phyloP scores from a whole-genome alignment of 1,139 yeast species.

The Blastobotrys indianensis region DNA sequence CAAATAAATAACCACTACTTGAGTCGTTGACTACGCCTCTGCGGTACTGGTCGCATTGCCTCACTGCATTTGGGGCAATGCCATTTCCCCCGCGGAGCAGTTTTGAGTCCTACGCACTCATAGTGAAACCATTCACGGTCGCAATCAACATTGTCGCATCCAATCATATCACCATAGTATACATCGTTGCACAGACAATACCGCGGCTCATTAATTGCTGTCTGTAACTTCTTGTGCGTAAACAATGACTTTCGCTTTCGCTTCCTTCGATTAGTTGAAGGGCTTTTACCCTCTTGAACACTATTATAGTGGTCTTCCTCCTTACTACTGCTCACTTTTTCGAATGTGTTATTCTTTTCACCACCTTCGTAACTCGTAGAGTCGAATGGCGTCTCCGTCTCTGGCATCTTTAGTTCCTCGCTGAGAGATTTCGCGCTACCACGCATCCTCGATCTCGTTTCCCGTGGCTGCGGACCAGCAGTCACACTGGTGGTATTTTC shows the following conservation, averaged over 20 bases:
- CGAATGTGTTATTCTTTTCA: no score
- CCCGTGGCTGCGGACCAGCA: neutral
- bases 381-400: no score
- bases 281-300: neutral
- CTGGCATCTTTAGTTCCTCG: neutral
- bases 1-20: no score
- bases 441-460: constrained; percentile 3
- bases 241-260: neutral
- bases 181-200: constrained; percentile 79
- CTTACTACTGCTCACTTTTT: neutral
- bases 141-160: constrained; percentile 77
- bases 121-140: constrained; percentile 76
- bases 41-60: neutral
- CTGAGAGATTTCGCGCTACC: neutral
- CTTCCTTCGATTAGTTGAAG: neutral
- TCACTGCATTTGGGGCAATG: constrained; percentile 30
- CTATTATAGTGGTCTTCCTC: neutral
- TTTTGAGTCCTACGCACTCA: constrained; percentile 61
- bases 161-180: constrained; percentile 84
- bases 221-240: neutral
- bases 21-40: neutral
- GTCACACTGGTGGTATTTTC: neutral
- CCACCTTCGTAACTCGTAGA: no score
- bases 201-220: constrained; percentile 15
- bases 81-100: constrained; percentile 37